These are phyloP conservation scores for Colletotrichum musae DNA, from an alignment of 2,329 filamentous ascomycete species.

Conservation along the genomic window DNA sequence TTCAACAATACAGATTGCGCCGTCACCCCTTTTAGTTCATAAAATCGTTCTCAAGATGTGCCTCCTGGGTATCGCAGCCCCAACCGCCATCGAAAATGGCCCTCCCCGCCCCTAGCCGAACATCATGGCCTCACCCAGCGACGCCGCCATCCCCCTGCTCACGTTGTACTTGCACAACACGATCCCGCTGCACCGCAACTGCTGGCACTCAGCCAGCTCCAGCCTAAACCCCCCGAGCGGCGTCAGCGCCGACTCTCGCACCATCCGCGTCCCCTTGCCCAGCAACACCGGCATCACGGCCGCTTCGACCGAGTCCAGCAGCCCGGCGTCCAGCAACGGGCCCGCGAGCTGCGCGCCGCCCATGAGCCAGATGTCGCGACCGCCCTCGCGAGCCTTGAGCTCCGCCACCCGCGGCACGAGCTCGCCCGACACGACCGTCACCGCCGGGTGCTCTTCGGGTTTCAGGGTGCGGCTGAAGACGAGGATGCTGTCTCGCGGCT, in stretches of 20 bases:
- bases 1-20: too few species aligned
- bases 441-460: constrained; percentile 40
- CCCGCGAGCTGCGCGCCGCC: constrained; percentile 50
- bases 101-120: not conserved
- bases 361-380: constrained; percentile 54
- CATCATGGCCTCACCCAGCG: constrained; percentile 26
- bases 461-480: constrained; percentile 47
- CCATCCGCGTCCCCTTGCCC: constrained; percentile 46
- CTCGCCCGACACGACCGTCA: constrained; percentile 46
- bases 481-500: constrained; percentile 45
- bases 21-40: not conserved
- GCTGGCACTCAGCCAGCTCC: constrained; percentile 31
- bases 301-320: constrained; percentile 51
- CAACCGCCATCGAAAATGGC: not conserved
- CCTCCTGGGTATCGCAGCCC: not conserved
- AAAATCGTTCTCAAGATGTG: not conserved
- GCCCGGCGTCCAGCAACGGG: constrained; percentile 46
- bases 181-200: constrained; percentile 42
- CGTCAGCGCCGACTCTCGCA: constrained; percentile 18
- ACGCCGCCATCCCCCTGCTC: constrained; percentile 23
- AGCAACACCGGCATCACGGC: constrained; percentile 48
- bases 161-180: constrained; percentile 43
- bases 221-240: constrained; percentile 28
- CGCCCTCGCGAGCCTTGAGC: constrained; percentile 42
- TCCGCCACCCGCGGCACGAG: constrained; percentile 42